Conservation (phyloP, 306 rosid genomes). For the Begonia peltatifolia region DNA sequence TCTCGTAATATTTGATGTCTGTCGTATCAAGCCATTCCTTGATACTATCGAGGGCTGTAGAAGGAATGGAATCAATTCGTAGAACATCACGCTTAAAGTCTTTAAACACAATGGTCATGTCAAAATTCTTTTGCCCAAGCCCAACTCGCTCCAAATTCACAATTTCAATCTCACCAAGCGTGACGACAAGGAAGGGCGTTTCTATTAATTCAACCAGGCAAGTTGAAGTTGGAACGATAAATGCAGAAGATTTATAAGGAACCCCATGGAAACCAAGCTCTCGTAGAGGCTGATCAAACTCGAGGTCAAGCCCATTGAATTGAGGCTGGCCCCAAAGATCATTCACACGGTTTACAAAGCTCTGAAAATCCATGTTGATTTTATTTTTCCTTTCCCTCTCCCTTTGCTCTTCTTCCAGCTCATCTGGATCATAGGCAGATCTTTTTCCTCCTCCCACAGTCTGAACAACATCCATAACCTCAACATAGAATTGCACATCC, state of each 20-base stretch:
- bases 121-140: constrained; percentile 97
- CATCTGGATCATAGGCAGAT: constrained; percentile 91
- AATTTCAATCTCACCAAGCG: constrained; percentile 83
- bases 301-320: constrained; percentile 62
- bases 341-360: constrained; percentile 73
- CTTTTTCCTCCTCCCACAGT: constrained; percentile 77
- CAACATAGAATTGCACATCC: constrained; percentile 87
- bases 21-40: constrained; percentile 95
- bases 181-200: constrained; percentile 78
- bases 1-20: constrained; percentile 85
- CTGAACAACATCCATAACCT: constrained; percentile 94
- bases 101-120: constrained; percentile 81
- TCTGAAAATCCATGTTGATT: constrained; percentile 73
- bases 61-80: constrained; percentile 90
- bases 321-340: constrained; percentile 96
- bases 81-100: constrained; percentile 88
- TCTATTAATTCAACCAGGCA: constrained; percentile 88
- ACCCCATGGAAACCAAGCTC: constrained; percentile 98
- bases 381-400: constrained; percentile 87
- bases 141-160: constrained; percentile 95
- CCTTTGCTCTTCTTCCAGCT: constrained; percentile 95
- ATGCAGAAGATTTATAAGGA: constrained; percentile 79
- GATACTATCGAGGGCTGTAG: constrained; percentile 77
- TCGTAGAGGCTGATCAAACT: constrained; percentile 93
- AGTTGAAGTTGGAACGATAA: constrained; percentile 76